phyloP scores from a whole-genome alignment of 2,329 filamentous ascomycete genomes.

The Nannizziopsis arthrosporioides region DNA sequence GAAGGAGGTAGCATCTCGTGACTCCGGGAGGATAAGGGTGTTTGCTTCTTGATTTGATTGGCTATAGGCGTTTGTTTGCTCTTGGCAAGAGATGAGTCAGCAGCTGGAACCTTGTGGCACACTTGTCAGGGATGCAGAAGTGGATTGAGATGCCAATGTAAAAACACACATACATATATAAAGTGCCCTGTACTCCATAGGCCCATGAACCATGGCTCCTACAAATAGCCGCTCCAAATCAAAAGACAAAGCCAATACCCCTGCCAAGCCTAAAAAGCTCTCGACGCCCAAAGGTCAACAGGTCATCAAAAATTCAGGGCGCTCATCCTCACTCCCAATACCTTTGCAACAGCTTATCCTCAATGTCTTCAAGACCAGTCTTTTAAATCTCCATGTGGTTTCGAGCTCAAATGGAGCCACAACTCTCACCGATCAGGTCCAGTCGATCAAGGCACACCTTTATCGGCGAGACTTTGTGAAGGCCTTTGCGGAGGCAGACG shows the following conservation, averaged over 20 bases:
- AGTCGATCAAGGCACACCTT: conserved; percentile 73
- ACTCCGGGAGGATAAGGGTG: no score
- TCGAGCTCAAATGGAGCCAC: conserved; percentile 5
- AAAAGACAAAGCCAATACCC: neutral
- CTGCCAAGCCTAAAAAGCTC: neutral
- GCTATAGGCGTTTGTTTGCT: no score
- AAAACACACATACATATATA: neutral
- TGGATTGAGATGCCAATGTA: neutral
- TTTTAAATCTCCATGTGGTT: conserved; percentile 39
- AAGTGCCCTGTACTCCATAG: neutral
- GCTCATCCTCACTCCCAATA: conserved; percentile 30
- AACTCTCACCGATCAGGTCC: conserved; percentile 48
- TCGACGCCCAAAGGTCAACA: neutral
- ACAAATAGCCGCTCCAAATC: neutral
- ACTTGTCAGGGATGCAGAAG: neutral
- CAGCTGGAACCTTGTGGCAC: no score
- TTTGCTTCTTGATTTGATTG: no score
- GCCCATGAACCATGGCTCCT: neutral
- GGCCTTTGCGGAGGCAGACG: conserved; percentile 56
- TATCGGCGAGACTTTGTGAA: conserved; percentile 72
- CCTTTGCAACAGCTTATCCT: conserved; percentile 58
- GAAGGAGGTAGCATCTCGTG: no score
- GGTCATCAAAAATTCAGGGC: neutral
- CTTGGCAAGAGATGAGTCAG: no score
- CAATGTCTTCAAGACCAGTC: conserved; percentile 58